Evolutionary conservation across 176 grass and related monocot species (phyloP), one percentile per base, ranked within the genome.

Genomic region (Oryza brachyantha): DNA sequence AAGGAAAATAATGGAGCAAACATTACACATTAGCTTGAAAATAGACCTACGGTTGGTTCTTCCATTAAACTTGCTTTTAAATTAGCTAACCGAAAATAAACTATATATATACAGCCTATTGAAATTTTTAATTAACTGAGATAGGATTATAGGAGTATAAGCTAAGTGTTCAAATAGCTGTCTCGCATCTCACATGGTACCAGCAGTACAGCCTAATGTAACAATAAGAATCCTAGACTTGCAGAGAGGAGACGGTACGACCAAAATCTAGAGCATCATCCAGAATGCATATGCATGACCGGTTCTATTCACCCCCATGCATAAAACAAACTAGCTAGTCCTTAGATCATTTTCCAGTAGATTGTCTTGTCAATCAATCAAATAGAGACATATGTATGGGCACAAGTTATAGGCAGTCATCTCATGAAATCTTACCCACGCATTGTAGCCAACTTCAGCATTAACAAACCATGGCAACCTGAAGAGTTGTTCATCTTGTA

Each of bases 311-410:
- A 29, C 46, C 39, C 63, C 71, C 13, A 52, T 52, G 48, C 48
- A 78, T 60, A 78, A 78, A 83, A 87, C 74, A 73, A 88, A 40
- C 24, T 61, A 42, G 38, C 19, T 68, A 68, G 54, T n/a, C 9
- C 63, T 63, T 75, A 22, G 62, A 69, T 74, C 64, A 74, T 84
- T 66, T 80, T 13, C 75, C 54, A 79, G 52, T 75, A 79, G 48
- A 79, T 52, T 38, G 39, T 79, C 62, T 74, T 84, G 35, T 69
- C 75, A 25, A 74, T 84, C 80, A 74, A 68, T 69, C 81, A 55
- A 45, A 69, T 19, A 46, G 36, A 50, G 17, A 7, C 17, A 50
- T 50, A 52, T 1, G n/a, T 2, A 52, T 1, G 14, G 8, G 17
- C 7, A 21, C 17, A 21, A 52, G 77, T 29, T 52, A 34, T 5